Conservation (phyloP, 2,329 filamentous ascomycete genomes). For the Geosmithia morbida region DNA sequence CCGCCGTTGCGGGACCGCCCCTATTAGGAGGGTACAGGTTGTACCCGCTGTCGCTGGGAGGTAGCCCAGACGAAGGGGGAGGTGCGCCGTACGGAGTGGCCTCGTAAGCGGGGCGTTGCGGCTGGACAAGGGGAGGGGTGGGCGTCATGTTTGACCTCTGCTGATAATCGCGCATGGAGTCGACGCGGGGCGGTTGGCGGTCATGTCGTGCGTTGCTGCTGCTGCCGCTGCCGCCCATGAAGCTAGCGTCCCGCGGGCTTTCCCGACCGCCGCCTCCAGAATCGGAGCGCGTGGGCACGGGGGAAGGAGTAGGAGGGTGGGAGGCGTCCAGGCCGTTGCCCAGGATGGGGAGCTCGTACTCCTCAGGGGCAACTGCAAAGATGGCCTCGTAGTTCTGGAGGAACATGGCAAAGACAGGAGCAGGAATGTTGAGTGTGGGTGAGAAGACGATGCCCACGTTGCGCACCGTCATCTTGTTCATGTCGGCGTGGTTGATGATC, state of each 20-base stretch:
- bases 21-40: slow-evolving; percentile 2
- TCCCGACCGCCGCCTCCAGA: background rate
- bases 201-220: slow-evolving; percentile 3
- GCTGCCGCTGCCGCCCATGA: no score
- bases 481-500: slow-evolving; percentile 77
- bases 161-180: slow-evolving; percentile 12
- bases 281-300: background rate
- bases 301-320: no score
- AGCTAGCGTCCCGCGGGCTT: background rate
- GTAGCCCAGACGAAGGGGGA: slow-evolving; percentile 5
- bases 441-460: slow-evolving; percentile 98
- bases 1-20: background rate
- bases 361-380: slow-evolving; percentile 58
- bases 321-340: background rate
- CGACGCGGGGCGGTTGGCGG: slow-evolving; percentile 16
- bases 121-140: slow-evolving; percentile 30
- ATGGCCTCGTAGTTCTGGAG: slow-evolving; percentile 80
- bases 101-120: slow-evolving; percentile 29
- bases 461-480: slow-evolving; percentile 96
- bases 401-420: slow-evolving; percentile 86
- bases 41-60: slow-evolving; percentile 2
- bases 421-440: slow-evolving; percentile 90
- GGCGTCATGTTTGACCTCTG: slow-evolving; percentile 20
- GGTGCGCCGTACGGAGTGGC: slow-evolving; percentile 7
- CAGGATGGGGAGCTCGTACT: slow-evolving; percentile 39